Percentiles rank a stretch among this genome's conserved stretches.
Conservation (phyloP, 768 basidiomycete species). For the Lactarius trivialis region DNA sequence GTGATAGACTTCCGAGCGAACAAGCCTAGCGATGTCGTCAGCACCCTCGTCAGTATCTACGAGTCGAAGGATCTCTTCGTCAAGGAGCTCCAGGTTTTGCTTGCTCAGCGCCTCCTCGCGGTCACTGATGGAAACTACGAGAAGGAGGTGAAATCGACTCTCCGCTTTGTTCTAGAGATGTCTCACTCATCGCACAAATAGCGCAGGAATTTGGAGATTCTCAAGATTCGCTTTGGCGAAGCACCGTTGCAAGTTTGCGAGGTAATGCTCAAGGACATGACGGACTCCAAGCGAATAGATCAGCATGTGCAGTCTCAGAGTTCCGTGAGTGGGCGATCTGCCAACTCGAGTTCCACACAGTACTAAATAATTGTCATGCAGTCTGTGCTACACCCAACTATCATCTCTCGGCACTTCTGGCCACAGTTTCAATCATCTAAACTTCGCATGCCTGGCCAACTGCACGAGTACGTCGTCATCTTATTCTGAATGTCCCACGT, state of each 20-base stretch:
- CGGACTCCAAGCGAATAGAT: slow-evolving; percentile 87
- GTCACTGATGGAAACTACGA: slow-evolving; percentile 78
- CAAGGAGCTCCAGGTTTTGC: slow-evolving; percentile 87
- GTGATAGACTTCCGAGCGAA: slow-evolving; percentile 82
- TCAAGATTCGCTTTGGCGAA: slow-evolving; percentile 96
- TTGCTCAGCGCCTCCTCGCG: slow-evolving; percentile 79
- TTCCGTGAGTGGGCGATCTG: slow-evolving; percentile 38
- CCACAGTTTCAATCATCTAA: slow-evolving; percentile 70
- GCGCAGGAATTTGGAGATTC: slow-evolving; percentile 87
- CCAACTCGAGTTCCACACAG: not conserved
- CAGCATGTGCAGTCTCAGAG: slow-evolving; percentile 76
- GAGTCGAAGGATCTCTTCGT: slow-evolving; percentile 96
- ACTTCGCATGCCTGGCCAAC: slow-evolving; percentile 79
- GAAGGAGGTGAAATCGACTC: slow-evolving; percentile 43
- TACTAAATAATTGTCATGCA: slow-evolving; percentile 28
- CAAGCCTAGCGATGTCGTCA: slow-evolving; percentile 89
- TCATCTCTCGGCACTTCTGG: slow-evolving; percentile 96
- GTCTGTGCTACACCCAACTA: slow-evolving; percentile 77
- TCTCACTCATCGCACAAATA: slow-evolving; percentile 29
- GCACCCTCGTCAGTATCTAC: slow-evolving; percentile 94
- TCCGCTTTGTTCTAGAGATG: not conserved
- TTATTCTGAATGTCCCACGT: not conserved
- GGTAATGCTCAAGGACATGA: slow-evolving; percentile 97
- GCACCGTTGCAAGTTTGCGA: slow-evolving; percentile 90
- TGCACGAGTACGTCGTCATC: slow-evolving; percentile 52